phyloP scores from a whole-genome alignment of 106 monocot species.

The Dioscorea dumetorum region DNA sequence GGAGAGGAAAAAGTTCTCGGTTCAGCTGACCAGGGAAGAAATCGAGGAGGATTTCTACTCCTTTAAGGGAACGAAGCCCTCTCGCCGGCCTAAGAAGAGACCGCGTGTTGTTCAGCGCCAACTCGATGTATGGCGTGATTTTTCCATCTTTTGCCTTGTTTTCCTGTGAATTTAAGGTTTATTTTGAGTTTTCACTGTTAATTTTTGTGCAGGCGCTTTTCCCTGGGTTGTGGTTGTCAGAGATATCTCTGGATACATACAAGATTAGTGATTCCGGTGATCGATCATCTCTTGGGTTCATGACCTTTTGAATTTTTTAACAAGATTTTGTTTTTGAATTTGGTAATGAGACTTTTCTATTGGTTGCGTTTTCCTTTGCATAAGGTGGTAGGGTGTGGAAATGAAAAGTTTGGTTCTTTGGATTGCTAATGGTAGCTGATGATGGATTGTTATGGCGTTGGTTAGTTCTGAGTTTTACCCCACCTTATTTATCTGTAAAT shows the following conservation, averaged over 20 bases:
- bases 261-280: background rate
- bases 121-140: constrained; percentile 25
- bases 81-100: constrained; percentile 40
- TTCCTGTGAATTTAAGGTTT: background rate
- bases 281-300: too few species aligned
- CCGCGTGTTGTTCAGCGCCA: constrained; percentile 23
- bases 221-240: constrained; percentile 12
- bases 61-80: constrained; percentile 27
- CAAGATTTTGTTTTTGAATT: too few species aligned
- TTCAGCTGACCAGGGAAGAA: constrained; percentile 26
- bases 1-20: constrained; percentile 12
- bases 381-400: too few species aligned
- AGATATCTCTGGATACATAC: constrained; percentile 2
- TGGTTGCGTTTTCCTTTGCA: too few species aligned
- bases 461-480: too few species aligned
- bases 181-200: background rate
- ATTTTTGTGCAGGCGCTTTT: constrained; percentile 1
- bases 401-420: too few species aligned
- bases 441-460: too few species aligned
- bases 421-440: too few species aligned
- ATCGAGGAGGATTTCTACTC: constrained; percentile 45
- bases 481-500: too few species aligned
- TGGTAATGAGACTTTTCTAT: too few species aligned
- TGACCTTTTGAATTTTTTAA: too few species aligned
- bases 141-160: background rate